Evolutionary conservation across 441 rosid species (phyloP).

Genomic region (Sinapis alba): DNA sequence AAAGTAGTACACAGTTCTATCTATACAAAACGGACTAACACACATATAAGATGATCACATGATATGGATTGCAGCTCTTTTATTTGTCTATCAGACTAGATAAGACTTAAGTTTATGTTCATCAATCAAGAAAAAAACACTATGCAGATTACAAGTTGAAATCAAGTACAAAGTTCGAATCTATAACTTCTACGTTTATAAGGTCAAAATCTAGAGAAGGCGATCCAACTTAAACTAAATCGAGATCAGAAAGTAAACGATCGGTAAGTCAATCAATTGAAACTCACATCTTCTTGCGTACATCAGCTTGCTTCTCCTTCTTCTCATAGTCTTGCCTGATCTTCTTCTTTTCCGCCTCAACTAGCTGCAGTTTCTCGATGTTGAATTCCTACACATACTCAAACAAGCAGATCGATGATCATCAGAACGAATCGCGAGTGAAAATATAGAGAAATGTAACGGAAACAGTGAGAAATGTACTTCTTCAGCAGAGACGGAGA

Average conservation of each 20-base stretch:
- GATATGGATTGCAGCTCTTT: neutral
- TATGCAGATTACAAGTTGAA: slow-evolving; percentile 11
- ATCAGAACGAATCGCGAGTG: neutral
- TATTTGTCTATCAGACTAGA: no score
- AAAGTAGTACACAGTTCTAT: neutral
- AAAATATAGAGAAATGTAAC: neutral
- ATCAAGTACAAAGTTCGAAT: neutral
- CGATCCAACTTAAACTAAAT: neutral
- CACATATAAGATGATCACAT: neutral
- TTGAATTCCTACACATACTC: slow-evolving; percentile 75
- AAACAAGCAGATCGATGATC: slow-evolving; percentile 1
- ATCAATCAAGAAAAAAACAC: neutral
- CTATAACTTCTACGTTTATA: neutral
- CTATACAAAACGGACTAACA: neutral
- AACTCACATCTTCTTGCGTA: slow-evolving; percentile 86
- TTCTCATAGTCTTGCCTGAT: slow-evolving; percentile 93
- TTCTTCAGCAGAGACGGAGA: slow-evolving; percentile 89
- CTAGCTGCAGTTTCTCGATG: slow-evolving; percentile 85
- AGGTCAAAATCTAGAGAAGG: slow-evolving; percentile 1
- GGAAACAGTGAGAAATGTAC: slow-evolving; percentile 37
- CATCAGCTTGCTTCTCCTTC: slow-evolving; percentile 91
- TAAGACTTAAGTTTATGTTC: neutral
- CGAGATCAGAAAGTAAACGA: slow-evolving; percentile 14
- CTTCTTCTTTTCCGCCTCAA: slow-evolving; percentile 98
- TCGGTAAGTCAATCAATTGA: neutral